Evolutionary conservation across 352 stramenopile genomes (phyloP).

Genomic region (Achlya hypogyna): DNA sequence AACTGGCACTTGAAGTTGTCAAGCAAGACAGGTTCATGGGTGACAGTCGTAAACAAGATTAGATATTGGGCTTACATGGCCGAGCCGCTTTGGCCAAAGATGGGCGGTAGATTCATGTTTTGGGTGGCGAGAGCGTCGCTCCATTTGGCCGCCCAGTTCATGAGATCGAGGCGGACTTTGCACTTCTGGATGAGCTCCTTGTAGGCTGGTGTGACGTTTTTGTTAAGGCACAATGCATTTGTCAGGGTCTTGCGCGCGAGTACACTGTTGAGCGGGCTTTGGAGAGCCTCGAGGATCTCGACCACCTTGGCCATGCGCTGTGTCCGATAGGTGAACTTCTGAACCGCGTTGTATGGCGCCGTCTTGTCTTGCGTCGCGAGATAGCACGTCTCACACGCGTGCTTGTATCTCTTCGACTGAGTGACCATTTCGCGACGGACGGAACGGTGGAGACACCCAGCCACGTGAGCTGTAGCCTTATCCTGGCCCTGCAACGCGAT

Average conservation of each 20-base stretch:
- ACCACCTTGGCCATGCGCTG: conserved; percentile 1
- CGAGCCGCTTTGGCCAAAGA: neutral
- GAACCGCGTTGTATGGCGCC: neutral
- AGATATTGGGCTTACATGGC: neutral
- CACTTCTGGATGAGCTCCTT: conserved; percentile 5
- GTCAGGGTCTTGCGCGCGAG: neutral
- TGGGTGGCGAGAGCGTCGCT: neutral
- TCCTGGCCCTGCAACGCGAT: neutral
- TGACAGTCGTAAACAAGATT: too few species aligned
- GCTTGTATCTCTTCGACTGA: neutral
- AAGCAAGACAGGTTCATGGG: too few species aligned
- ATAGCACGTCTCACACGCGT: neutral
- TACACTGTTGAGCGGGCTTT: neutral
- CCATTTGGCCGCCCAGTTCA: neutral
- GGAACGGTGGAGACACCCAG: neutral
- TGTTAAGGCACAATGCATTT: neutral
- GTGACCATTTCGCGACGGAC: neutral
- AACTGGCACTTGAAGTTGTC: conserved; percentile 4
- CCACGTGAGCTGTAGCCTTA: neutral
- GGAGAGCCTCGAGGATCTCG: neutral
- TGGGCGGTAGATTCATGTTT: neutral
- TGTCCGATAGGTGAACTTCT: neutral
- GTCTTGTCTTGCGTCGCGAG: neutral
- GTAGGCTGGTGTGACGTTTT: neutral
- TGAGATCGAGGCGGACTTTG: neutral